Evolutionary conservation across 2,329 filamentous ascomycete genomes (phyloP).

Genomic region (Pseudogymnoascus sp.): DNA sequence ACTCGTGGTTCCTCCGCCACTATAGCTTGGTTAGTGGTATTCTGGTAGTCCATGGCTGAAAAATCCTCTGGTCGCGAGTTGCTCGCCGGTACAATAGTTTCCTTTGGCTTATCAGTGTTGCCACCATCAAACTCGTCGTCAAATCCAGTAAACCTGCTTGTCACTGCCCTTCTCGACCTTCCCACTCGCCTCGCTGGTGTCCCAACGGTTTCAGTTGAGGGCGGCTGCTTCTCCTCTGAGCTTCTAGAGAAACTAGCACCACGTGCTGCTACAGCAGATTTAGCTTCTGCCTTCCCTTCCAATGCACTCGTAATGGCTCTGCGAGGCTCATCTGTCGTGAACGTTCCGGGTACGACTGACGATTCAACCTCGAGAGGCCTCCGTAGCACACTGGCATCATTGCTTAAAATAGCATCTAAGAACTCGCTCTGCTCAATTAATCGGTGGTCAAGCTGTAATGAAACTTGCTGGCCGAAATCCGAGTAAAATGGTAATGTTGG

Average conservation of each 20-base stretch:
- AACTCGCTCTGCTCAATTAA: conserved; percentile 87
- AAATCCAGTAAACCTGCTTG: conserved; percentile 65
- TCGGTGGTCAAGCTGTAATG: conserved; percentile 66
- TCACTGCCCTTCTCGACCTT: conserved; percentile 34
- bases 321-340: conserved; percentile 19
- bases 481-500: conserved; percentile 55
- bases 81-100: conserved; percentile 18
- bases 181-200: conserved; percentile 15
- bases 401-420: conserved; percentile 76
- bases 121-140: conserved; percentile 45
- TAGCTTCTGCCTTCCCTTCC: background rate
- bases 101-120: conserved; percentile 17
- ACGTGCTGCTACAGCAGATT: background rate
- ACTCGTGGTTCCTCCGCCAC: background rate
- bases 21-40: background rate
- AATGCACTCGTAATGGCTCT: background rate
- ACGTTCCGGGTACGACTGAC: conserved; percentile 23
- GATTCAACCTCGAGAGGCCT: conserved; percentile 52
- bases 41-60: background rate
- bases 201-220: background rate
- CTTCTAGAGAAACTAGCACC: conserved; percentile 8
- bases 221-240: conserved; percentile 12
- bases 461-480: conserved; percentile 59
- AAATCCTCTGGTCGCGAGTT: background rate
- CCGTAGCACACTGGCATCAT: conserved; percentile 64